Evolutionary conservation across 78 protist genomes (phyloP).

Genomic region (Chrysochromulina tobinii): DNA sequence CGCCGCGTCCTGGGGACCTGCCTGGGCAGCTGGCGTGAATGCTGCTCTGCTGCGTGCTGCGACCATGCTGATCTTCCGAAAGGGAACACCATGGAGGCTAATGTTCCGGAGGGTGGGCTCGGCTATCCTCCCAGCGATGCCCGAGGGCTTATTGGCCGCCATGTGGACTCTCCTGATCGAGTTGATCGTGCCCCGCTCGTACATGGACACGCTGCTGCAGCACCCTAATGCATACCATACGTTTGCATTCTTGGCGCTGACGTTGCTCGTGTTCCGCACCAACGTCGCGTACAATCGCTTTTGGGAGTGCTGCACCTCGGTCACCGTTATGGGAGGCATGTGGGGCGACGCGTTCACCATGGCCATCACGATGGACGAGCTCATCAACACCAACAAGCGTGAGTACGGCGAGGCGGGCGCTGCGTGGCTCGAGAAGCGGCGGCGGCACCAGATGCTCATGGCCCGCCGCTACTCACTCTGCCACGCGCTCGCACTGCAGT

Average conservation of each 20-base stretch:
- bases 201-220: not conserved
- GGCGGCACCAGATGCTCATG: not conserved
- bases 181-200: not conserved
- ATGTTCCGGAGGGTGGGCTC: not conserved
- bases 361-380: not conserved
- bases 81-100: not conserved
- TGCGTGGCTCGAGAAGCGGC: not conserved
- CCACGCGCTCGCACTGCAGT: not conserved
- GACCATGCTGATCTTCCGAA: not conserved
- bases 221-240: not conserved
- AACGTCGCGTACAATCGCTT: constrained; percentile 6
- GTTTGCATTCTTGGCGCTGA: not conserved
- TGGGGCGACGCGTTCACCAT: not conserved
- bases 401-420: not conserved
- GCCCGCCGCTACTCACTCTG: not conserved
- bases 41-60: not conserved
- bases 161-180: not conserved
- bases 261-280: not conserved
- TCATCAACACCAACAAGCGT: not conserved
- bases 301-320: not conserved
- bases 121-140: not conserved
- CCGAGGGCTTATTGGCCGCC: not conserved
- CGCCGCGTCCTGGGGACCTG: no score
- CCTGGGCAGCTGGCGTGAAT: no score
- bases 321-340: not conserved